Evolutionary conservation across 2,329 filamentous ascomycete genomes (phyloP), one percentile per base, ranked within the genome.

Genomic region (Pseudogymnoascus verrucosus): DNA sequence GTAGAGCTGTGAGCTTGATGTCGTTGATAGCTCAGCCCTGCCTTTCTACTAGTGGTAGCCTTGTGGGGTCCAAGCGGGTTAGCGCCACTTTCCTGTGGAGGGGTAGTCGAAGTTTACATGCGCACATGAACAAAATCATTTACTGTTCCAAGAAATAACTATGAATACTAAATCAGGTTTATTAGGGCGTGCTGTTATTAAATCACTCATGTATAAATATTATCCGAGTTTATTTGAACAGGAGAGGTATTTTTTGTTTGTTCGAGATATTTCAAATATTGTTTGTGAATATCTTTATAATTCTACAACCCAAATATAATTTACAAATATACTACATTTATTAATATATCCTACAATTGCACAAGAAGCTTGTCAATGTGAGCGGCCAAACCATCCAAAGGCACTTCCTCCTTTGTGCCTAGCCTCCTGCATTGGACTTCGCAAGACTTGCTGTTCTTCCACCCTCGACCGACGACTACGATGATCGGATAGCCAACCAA

Each of bases 401-500:
- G 57, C 5, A 73, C 61, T 26, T 74, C 64, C 51, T 69, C 60
- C 11, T 59, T 63, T 16, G 69, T 51, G 3, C 67, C 51, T 44
- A 74, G 57, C 28, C 71, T 67, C 54, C 72, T 67, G 65, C 73
- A 74, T 60, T 74, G 72, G 11, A 75, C 67, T 61, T 74, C 72
- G 62, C 70, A 72, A 16, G 68, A 59, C 39, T 63, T 65, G 11
- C 71, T 67, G 5, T 19, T 57, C 16, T 65, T 78, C 88, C 89
- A 96, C 3, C 78, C 79, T 66, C 84, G 88, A 0, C 93, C 93
- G 34, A 98, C 75, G 1, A 97, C 81, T 11, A 97, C 80, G 7
- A 93, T 80, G 11, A 98, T 80, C 0, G 93, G 93, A 73, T 96
- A 96, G 2, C 95, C 95, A 63, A 93, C 85, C 64, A 95, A 74